These are phyloP conservation scores for Aspergillus homomorphus DNA, from an alignment of 495 filamentous ascomycete genomes.

Conservation along the genomic window DNA sequence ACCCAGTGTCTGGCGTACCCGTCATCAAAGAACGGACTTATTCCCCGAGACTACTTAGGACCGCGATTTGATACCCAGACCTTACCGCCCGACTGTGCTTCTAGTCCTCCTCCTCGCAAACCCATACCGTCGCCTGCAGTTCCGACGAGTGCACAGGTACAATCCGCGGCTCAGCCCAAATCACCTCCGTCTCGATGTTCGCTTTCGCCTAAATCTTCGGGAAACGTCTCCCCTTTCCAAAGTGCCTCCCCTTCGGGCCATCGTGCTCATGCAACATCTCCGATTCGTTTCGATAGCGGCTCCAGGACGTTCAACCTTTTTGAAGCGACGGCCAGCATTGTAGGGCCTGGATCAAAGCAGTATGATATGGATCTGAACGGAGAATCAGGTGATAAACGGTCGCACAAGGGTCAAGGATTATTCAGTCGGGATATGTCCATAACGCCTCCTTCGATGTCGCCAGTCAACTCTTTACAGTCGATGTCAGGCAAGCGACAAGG, in stretches of 20 bases:
- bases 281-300: slow-evolving; percentile 26
- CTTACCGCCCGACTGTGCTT: slow-evolving; percentile 23
- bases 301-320: slow-evolving; percentile 18
- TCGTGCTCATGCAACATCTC: slow-evolving; percentile 35
- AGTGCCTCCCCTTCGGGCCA: slow-evolving; percentile 23
- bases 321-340: slow-evolving; percentile 16
- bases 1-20: slow-evolving; percentile 18
- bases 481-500: slow-evolving; percentile 32
- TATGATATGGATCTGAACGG: slow-evolving; percentile 23
- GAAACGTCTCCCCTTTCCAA: slow-evolving; percentile 25
- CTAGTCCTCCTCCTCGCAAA: slow-evolving; percentile 30
- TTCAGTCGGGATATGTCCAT: slow-evolving; percentile 31
- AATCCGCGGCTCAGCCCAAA: slow-evolving; percentile 23
- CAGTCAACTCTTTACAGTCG: slow-evolving; percentile 32
- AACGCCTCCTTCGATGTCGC: slow-evolving; percentile 32
- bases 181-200: slow-evolving; percentile 30
- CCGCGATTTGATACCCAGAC: slow-evolving; percentile 30
- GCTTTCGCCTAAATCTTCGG: slow-evolving; percentile 29
- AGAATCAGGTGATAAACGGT: slow-evolving; percentile 18
- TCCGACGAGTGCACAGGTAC: slow-evolving; percentile 32
- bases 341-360: slow-evolving; percentile 10
- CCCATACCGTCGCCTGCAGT: slow-evolving; percentile 26
- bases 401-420: slow-evolving; percentile 25
- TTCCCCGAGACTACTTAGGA: slow-evolving; percentile 33
- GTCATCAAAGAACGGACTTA: slow-evolving; percentile 21